Percentiles rank a stretch among this genome's conserved stretches.
Conservation (phyloP, 2,329 filamentous ascomycete species). For the Clonostachys solani region DNA sequence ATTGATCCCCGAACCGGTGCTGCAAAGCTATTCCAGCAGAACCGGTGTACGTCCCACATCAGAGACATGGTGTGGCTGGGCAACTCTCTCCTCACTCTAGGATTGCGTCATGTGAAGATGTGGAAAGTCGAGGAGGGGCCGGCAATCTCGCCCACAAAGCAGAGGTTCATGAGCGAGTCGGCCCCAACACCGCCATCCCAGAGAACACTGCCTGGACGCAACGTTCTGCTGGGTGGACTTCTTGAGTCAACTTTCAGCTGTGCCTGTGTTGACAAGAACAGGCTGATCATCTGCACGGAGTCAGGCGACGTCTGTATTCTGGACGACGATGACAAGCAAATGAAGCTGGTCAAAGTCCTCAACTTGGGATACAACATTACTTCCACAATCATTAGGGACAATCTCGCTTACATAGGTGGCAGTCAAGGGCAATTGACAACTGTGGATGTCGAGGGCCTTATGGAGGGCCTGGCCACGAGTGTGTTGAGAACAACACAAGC, state of each 20-base stretch:
- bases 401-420: conserved; percentile 64
- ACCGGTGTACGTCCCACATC: conserved; percentile 86
- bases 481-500: conserved; percentile 31
- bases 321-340: conserved; percentile 69
- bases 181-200: conserved; percentile 23
- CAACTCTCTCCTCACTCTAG: conserved; percentile 76
- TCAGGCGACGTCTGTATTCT: conserved; percentile 85
- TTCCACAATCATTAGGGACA: conserved; percentile 59
- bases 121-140: conserved; percentile 76
- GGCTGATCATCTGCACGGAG: conserved; percentile 82
- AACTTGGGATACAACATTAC: conserved; percentile 64
- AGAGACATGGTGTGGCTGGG: conserved; percentile 91
- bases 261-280: conserved; percentile 67
- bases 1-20: conserved; percentile 79
- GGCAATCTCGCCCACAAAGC: conserved; percentile 58
- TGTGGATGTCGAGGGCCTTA: conserved; percentile 44
- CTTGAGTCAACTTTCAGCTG: conserved; percentile 83
- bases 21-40: conserved; percentile 75
- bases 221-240: conserved; percentile 77
- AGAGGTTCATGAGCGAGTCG: conserved; percentile 45
- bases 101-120: conserved; percentile 87
- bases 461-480: conserved; percentile 31
- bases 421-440: conserved; percentile 56
- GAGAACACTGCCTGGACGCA: conserved; percentile 77
- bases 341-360: conserved; percentile 64